Conservation (phyloP, 225 moss, liverwort and hornwort genomes). For the Thuidium tamariscinum region DNA sequence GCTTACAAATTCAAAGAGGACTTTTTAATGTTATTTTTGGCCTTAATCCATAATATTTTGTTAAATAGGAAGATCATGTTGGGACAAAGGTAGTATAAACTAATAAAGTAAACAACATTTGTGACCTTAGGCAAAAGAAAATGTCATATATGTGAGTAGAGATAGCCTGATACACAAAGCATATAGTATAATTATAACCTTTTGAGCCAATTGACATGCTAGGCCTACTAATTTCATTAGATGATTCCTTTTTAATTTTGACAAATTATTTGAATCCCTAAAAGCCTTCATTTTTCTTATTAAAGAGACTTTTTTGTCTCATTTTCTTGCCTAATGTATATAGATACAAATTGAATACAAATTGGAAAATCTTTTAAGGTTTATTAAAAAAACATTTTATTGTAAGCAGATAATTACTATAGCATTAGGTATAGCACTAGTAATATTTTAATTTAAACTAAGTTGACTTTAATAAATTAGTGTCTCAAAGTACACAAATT, state of each 20-base stretch:
- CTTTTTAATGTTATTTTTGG: too few species aligned
- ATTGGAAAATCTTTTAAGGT: neutral
- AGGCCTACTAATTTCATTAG: neutral
- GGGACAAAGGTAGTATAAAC: too few species aligned
- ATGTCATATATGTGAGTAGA: neutral
- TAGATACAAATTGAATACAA: neutral
- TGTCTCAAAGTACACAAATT: neutral
- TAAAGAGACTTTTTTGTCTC: too few species aligned
- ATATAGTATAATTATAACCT: neutral
- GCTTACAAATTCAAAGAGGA: too few species aligned
- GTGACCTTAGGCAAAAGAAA: neutral
- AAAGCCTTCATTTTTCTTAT: too few species aligned
- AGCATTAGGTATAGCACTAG: neutral
- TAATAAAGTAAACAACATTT: rapidly evolving
- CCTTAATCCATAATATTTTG: too few species aligned
- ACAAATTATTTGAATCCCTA: neutral
- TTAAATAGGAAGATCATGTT: too few species aligned
- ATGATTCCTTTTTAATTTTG: rapidly evolving
- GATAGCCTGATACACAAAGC: neutral
- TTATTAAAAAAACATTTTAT: neutral
- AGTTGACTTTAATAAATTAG: neutral
- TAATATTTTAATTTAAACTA: neutral
- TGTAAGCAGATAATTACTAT: neutral
- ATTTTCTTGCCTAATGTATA: too few species aligned
- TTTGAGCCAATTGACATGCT: neutral